These are phyloP conservation scores for Plenodomus biglobosus DNA, from an alignment of 2,329 filamentous ascomycete genomes.

Conservation along the genomic window DNA sequence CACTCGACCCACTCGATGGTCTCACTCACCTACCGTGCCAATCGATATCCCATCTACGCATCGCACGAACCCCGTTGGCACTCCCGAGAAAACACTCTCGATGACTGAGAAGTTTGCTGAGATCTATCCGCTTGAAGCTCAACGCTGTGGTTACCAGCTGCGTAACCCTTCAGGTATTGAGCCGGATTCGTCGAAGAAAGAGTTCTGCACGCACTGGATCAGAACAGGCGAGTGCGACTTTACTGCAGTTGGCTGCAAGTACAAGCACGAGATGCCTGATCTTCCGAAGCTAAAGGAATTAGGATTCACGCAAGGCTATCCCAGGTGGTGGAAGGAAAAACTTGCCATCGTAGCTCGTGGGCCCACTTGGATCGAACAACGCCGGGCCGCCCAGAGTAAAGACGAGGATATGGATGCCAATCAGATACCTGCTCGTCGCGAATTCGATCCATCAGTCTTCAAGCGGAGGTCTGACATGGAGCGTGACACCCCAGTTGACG, in stretches of 20 bases:
- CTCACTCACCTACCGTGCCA: not conserved
- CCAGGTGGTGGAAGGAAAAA: conserved; percentile 60
- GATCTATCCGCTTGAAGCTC: conserved; percentile 29
- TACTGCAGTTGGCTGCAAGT: conserved; percentile 81
- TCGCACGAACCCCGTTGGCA: not conserved
- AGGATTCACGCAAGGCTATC: conserved; percentile 60
- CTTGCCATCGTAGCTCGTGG: conserved; percentile 23
- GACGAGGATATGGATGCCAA: not conserved
- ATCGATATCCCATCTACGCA: not conserved
- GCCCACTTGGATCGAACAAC: conserved; percentile 29
- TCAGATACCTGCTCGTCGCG: not conserved
- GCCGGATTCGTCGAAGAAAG: conserved; percentile 59
- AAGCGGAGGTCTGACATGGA: not conserved
- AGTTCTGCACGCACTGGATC: conserved; percentile 90
- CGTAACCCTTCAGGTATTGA: conserved; percentile 43
- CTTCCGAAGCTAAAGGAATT: conserved; percentile 65
- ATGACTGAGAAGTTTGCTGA: conserved; percentile 30
- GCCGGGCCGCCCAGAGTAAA: conserved; percentile 11
- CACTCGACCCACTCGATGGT: not conserved
- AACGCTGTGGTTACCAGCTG: conserved; percentile 27
- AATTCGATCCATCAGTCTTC: not conserved
- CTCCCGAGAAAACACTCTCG: conserved; percentile 4
- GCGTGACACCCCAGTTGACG: not conserved
- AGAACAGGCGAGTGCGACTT: conserved; percentile 83
- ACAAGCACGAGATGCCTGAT: conserved; percentile 90